Evolutionary conservation across 1,139 yeast genomes (phyloP), one percentile per base, ranked within the genome.

Genomic region (Kodamaea fungicola): DNA sequence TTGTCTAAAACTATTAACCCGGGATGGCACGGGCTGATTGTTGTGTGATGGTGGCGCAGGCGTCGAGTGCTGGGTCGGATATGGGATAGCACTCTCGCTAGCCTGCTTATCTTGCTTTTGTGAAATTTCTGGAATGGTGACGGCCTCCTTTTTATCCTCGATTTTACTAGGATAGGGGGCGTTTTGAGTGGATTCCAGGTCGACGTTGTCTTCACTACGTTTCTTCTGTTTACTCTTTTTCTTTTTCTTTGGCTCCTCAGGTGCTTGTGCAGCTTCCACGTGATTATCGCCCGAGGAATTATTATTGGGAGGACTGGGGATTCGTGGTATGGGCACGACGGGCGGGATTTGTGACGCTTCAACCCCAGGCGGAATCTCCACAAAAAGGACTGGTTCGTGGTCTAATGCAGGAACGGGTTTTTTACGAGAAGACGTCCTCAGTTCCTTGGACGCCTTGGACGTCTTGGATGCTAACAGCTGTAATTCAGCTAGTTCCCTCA

Each of bases 271-370:
- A 16, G 19, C 19, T 5, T 16, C 19, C 19, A 16, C 19, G 19
- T 16, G 19, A 8, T 13, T 10, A 26, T 12, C 12, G 12, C 29
- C 29, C 10, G 29, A 12, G 12, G 31, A 22, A n/a, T 28, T 9
- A 12, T 6, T 9, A 13, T 13, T 22, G 23, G 3, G n/a, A 24
- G 12, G 22, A 10, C 28, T 22, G 19, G 28, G 5, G 28, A 7
- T 13, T 22, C 32, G 12, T 7, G 35, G 35, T 6, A 33, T 23
- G 13, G 32, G 24, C 26, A 33, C 30, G 9, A 33, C 35, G 22
- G 35, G 13, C 27, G 35, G 35, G 8, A 33, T 28, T 9, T 33
- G 31, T 9, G 35, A 23, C 12, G 29, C 28, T 19, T 24, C 27
- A 7, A 33, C 12, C 3, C 13, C 27, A 8, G 28, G 21, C 12